phyloP scores from a whole-genome alignment of 805 yeast species.

The Candida fluviatilis region DNA sequence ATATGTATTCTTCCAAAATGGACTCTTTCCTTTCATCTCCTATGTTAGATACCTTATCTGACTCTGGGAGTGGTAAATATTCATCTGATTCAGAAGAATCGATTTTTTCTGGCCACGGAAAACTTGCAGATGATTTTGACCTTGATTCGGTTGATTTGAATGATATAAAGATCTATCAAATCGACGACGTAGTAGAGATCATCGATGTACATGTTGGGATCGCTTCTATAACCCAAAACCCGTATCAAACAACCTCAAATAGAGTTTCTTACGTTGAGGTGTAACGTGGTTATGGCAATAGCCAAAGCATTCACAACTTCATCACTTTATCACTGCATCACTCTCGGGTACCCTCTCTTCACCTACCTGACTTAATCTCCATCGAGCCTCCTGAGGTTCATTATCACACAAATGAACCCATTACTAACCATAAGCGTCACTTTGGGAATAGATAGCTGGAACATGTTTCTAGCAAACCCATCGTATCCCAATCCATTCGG shows the following conservation, averaged over 20 bases:
- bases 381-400: too few species aligned
- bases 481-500: neutral
- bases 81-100: constrained; percentile 10
- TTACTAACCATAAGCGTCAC: too few species aligned
- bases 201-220: constrained; percentile 5
- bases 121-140: neutral
- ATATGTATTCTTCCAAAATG: neutral
- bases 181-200: constrained; percentile 7
- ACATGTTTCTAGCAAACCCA: too few species aligned
- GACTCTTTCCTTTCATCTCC: neutral
- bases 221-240: neutral
- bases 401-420: too few species aligned
- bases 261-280: neutral
- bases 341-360: too few species aligned
- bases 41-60: neutral
- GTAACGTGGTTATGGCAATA: neutral
- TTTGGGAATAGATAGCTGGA: too few species aligned
- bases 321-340: too few species aligned
- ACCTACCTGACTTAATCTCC: too few species aligned
- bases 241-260: neutral
- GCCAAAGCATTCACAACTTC: too few species aligned
- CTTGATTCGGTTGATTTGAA: neutral
- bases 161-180: constrained; percentile 1
- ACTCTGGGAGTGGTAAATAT: neutral
- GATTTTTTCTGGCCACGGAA: constrained; percentile 11